Conservation (phyloP, 2,329 filamentous ascomycete genomes). For the Ophiostoma quercus region DNA sequence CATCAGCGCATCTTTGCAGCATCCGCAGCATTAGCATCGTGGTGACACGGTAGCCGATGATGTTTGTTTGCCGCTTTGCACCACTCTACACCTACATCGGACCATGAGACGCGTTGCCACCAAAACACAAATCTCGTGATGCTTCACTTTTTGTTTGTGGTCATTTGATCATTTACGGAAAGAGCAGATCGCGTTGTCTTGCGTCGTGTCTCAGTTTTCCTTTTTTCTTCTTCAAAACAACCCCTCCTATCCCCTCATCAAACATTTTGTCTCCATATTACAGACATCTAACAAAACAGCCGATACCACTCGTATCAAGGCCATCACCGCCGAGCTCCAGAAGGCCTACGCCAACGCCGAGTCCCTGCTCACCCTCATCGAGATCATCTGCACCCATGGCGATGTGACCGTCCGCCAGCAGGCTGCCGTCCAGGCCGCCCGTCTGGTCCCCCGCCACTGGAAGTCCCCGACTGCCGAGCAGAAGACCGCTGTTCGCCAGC, state of each 20-base stretch:
- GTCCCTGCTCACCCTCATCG: slow-evolving; percentile 78
- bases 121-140: neutral
- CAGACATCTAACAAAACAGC: slow-evolving; percentile 47
- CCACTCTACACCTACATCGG: neutral
- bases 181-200: neutral
- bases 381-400: slow-evolving; percentile 77
- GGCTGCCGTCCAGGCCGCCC: slow-evolving; percentile 82
- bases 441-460: slow-evolving; percentile 85
- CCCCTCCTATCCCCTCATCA: slow-evolving; percentile 12
- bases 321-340: slow-evolving; percentile 82
- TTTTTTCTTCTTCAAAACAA: neutral
- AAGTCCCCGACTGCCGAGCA: slow-evolving; percentile 63
- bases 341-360: slow-evolving; percentile 83
- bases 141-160: slow-evolving; percentile 20
- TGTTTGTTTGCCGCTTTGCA: neutral
- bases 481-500: slow-evolving; percentile 73
- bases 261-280: neutral
- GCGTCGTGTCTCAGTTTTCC: slow-evolving; percentile 5
- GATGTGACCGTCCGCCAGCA: slow-evolving; percentile 73
- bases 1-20: neutral
- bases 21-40: neutral
- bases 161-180: slow-evolving; percentile 17
- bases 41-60: neutral
- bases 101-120: slow-evolving; percentile 1
- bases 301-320: slow-evolving; percentile 83